Evolutionary conservation across 2,329 filamentous ascomycete species (phyloP).

Genomic region (Venturia oleaginea): DNA sequence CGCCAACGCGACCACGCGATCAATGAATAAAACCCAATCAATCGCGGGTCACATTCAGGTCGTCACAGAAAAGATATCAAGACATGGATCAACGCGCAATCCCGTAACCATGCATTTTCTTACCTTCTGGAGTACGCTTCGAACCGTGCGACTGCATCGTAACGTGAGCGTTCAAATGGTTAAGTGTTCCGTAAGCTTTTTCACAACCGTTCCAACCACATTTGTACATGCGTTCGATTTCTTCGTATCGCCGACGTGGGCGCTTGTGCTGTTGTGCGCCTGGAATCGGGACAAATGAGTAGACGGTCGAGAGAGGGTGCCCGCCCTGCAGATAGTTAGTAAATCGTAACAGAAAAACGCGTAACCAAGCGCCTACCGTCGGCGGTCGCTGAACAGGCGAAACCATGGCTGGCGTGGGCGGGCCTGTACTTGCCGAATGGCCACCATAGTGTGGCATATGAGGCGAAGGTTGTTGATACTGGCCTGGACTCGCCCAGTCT

Average conservation of each 20-base stretch:
- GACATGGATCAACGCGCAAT: neutral
- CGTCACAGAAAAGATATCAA: neutral
- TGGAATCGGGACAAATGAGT: conserved; percentile 95
- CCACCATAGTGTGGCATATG: conserved; percentile 36
- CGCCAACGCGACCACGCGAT: conserved; percentile 42
- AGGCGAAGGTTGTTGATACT: conserved; percentile 43
- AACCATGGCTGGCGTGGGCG: conserved; percentile 47
- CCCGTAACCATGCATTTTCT: conserved; percentile 27
- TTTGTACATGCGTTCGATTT: conserved; percentile 99
- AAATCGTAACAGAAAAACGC: conserved; percentile 10
- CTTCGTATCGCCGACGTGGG: conserved; percentile 85
- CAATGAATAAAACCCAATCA: conserved; percentile 36
- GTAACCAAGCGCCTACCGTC: conserved; percentile 42
- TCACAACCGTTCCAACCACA: conserved; percentile 98
- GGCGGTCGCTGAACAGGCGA: conserved; percentile 53
- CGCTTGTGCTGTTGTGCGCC: conserved; percentile 96
- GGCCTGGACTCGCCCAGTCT: conserved; percentile 54
- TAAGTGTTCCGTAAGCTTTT: conserved; percentile 95
- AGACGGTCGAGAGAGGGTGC: conserved; percentile 64
- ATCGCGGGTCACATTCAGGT: conserved; percentile 21
- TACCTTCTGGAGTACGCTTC: conserved; percentile 97
- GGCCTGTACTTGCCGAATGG: conserved; percentile 47
- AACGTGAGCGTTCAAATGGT: conserved; percentile 95
- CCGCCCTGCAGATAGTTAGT: conserved; percentile 31
- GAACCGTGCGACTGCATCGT: conserved; percentile 96